Evolutionary conservation across 768 basidiomycete genomes (phyloP).

Genomic region (Tylopilus balloui): DNA sequence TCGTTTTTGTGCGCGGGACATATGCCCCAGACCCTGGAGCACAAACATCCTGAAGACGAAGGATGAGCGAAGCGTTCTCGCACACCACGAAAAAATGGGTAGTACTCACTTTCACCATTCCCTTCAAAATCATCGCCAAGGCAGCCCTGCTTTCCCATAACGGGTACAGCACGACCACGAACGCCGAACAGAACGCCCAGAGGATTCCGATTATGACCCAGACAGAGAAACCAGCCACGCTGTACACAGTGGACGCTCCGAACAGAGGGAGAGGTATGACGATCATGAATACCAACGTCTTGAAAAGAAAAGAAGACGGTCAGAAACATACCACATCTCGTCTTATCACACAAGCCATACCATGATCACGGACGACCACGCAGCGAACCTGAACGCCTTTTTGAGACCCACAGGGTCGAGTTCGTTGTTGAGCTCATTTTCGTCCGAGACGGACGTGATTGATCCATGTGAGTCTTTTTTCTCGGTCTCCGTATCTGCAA

Average conservation of each 20-base stretch:
- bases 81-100: background rate
- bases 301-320: background rate
- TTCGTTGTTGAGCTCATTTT: conserved; percentile 45
- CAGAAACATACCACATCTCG: background rate
- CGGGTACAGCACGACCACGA: conserved; percentile 79
- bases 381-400: conserved; percentile 79
- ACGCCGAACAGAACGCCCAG: conserved; percentile 77
- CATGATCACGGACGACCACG: conserved; percentile 63
- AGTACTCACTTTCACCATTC: conserved; percentile 56
- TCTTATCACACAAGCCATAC: conserved; percentile 36
- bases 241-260: conserved; percentile 71
- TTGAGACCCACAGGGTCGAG: conserved; percentile 60
- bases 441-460: conserved; percentile 37
- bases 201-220: conserved; percentile 82
- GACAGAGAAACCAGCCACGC: conserved; percentile 57
- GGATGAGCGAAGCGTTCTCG: background rate
- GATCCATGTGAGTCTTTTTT: conserved; percentile 34
- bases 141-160: conserved; percentile 79
- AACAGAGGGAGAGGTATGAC: conserved; percentile 84
- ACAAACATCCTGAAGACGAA: conserved; percentile 37
- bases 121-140: conserved; percentile 51
- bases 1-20: conserved; percentile 10
- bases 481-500: conserved; percentile 32
- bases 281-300: conserved; percentile 63
- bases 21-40: conserved; percentile 40